Base-by-base conservation (phyloP, 768 basidiomycete genomes). In the Termitomyces sp. region DNA sequence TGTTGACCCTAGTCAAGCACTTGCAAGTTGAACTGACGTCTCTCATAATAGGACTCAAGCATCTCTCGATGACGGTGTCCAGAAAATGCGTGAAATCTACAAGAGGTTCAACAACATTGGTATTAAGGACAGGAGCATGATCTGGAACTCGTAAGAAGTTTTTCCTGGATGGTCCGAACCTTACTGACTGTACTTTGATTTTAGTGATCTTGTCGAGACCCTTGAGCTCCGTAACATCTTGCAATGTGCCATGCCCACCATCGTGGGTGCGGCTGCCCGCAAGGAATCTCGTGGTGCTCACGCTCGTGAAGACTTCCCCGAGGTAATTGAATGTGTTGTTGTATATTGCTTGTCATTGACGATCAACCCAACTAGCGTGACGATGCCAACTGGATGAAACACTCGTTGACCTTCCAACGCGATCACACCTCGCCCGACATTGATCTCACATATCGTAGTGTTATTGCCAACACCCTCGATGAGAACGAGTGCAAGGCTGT, bases 221-320 rank as follows among this genome's bases (percentile, higher is more conserved):
- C 84, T 98, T 58, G 97, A 99, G 74, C 88, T 98, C 45, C 90
- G 96, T 74, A 99, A 98, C 78, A 80, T 97, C 65, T 83, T 97
- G 70, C 95, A 96, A 73, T 92, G 91, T 70, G 97, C 97, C 62
- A 85, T 95, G 62, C 96, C 98, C 77, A 98, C 97, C 58, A 95
- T 98, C 70, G 89, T 88, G 11, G 87, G 92, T 52, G 94, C 93
- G 20, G 91, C 92, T 56, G 94, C 94, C 57, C 91, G 96, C 68
- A 93, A 95, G 79, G 97, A 98, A 73, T 96, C 94, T 50, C 93
- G 97, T 73, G 97, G 97, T 73, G 97, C 97, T 43, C 97, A 99
- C 71, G 97, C 97, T 53, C 94, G 97, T 68, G 97, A 98, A 76
- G 97, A 99, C 74, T 98, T 76, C 82, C 88, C 94, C n/a, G 96